Evolutionary conservation across 2,329 filamentous ascomycete genomes (phyloP).

Genomic region (Colletotrichum orbiculare): DNA sequence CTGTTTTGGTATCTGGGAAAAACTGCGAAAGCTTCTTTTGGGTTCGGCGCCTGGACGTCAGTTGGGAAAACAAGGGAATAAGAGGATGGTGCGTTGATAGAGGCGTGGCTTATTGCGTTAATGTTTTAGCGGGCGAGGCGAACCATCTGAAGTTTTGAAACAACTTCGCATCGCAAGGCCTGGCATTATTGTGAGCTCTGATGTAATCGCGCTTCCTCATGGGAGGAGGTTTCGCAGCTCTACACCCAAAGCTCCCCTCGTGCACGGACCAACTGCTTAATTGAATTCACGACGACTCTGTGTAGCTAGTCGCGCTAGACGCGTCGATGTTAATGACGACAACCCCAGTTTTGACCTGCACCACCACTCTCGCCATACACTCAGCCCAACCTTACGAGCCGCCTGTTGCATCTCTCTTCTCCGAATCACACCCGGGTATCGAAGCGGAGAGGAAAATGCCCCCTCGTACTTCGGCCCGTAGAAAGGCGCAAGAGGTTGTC

Average conservation of each 20-base stretch:
- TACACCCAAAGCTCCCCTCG: not conserved
- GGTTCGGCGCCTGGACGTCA: constrained; percentile 7
- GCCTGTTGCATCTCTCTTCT: fast-evolving
- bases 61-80: constrained; percentile 10
- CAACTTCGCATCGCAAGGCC: not conserved
- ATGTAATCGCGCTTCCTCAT: not conserved
- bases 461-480: constrained; percentile 47
- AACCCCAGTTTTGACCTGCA: not conserved
- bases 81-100: not conserved
- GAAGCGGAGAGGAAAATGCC: constrained; percentile 42
- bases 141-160: constrained; percentile 2
- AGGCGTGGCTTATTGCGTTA: not conserved
- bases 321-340: constrained; percentile 11
- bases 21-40: not conserved
- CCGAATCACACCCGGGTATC: not conserved
- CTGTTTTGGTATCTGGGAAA: too few species aligned
- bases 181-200: not conserved
- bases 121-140: too few species aligned
- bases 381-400: not conserved
- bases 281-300: constrained; percentile 19
- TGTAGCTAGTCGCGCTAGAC: constrained; percentile 21
- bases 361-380: not conserved
- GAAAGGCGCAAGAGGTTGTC: constrained; percentile 43
- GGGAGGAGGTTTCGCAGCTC: not conserved
- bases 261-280: not conserved